Base-by-base conservation (phyloP, 2,329 filamentous ascomycete genomes). In the Exophiala mesophila region DNA sequence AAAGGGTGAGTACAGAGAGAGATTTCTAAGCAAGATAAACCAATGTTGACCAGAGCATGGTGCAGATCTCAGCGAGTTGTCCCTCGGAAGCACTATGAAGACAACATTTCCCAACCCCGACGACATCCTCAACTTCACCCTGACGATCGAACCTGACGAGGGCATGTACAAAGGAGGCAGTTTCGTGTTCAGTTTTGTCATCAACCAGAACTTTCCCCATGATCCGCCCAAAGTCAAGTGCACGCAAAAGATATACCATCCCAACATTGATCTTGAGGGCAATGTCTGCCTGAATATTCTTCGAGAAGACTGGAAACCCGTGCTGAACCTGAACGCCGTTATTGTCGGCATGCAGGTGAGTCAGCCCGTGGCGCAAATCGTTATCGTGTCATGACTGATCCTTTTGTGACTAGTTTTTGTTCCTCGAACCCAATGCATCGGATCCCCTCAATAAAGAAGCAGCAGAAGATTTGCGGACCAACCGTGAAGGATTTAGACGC, bases 391-490 rank as follows among this genome's bases (percentile, higher is more conserved):
- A 41, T 18, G 8, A 33, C 13, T 8, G 20, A 21, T 28, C 21
- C 33, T 24, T 7, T 33, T 3, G 9, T 12, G 17, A 23, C 35
- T 65, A 95, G 83, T 97, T 97, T 62, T 76, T 98, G 38, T 98
- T 98, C 75, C 81, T 97, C 50, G 92, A 98, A 64, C 92, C 92
- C 13, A 98, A 98, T 61, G 88, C 92, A 7, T 89, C 85, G 36
- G 92, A 98, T 61, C 92, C 92, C n/a, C 71, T 98, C 48, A 98
- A 98, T 68, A 96, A 98, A 72, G 90, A 97, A 59, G 92, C 92
- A 0, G 92, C 92, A 3, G 88, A 96, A 49, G 92, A 97, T 61
- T 72, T 98, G 55, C 81, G 90, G 57, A 74, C 74, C 35, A 94
- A 92, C 64, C 73, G 88, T 26, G 92, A 97, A 40, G 78, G 74